Evolutionary conservation across 2,329 filamentous ascomycete genomes (phyloP), one percentile per base, ranked within the genome.

Genomic region (Polytolypa hystricis): DNA sequence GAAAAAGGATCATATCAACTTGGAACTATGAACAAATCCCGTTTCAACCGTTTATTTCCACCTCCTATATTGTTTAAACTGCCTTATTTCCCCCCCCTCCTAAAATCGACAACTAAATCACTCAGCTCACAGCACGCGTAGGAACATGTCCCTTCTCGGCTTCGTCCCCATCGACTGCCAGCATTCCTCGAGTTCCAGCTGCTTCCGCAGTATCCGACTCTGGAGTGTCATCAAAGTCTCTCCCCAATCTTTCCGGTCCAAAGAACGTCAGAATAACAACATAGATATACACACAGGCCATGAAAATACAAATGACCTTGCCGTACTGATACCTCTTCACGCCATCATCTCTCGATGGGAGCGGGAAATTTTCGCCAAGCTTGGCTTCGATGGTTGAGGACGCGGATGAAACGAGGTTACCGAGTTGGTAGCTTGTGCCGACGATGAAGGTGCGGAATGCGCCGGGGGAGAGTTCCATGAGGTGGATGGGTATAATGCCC

Each of bases 291-390:
- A 93, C 84, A 47, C 80, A 85, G 1, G 71, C 86, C 81, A 94
- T 86, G 61, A 94, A 93, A 52, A 93, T 91, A 53, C 79, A 84
- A 45, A 93, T 89, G 7, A 93, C 84, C 48, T 79, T 79, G 26
- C 84, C 84, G 47, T 93, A 93, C 41, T 84, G 64, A 56, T 80
- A 84, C 3, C 80, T 66, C 31, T 60, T 56, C 20, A 61, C 56
- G 0, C 63, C 68, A 1, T 59, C 54, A 12, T 67, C 55, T 1
- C 69, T 71, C 0, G 73, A 63, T 0, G 77, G 67, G 3, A 93
- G 67, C 0, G 83, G 83, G 55, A 84, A 91, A 1, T 67, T 64
- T 58, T 86, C 79, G 23, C 82, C 82, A 25, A 86, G 77, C 0
- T 74, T 80, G 1, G 80, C 71, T 56, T 89, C 80, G 47, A 87